Conservation (phyloP, 345 rosid species). For the Cardiospermum halicacabum region DNA sequence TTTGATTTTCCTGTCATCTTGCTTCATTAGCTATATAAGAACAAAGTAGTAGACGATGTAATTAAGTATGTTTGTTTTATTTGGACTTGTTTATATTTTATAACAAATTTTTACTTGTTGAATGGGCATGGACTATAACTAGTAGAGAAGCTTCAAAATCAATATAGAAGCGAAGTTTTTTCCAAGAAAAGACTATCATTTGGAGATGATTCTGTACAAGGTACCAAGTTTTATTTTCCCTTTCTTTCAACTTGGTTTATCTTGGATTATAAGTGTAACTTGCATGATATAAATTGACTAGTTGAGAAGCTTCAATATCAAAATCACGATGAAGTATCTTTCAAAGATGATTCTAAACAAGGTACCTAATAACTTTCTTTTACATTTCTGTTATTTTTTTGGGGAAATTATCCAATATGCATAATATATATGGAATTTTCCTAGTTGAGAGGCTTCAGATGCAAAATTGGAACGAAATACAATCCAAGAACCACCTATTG, state of each 20-base stretch:
- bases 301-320: neutral
- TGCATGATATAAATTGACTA: too few species aligned
- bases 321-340: neutral
- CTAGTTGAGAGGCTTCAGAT: conserved; percentile 17
- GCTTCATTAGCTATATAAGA: neutral
- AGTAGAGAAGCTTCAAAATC: neutral
- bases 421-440: neutral
- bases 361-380: conserved; percentile 6
- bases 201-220: conserved; percentile 21
- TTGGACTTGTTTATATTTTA: neutral
- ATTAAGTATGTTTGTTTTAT: conserved; percentile 15
- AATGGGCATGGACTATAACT: too few species aligned
- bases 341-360: conserved; percentile 19
- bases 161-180: neutral
- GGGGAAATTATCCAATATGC: neutral
- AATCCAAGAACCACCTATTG: neutral
- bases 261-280: neutral
- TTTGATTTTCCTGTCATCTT: neutral
- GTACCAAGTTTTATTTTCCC: neutral
- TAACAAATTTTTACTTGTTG: neutral
- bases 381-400: neutral
- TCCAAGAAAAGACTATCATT: conserved; percentile 8
- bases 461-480: neutral
- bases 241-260: neutral
- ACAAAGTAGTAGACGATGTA: conserved; percentile 7